Conservation (phyloP, 2,329 filamentous ascomycete species). For the Fusarium redolens region DNA sequence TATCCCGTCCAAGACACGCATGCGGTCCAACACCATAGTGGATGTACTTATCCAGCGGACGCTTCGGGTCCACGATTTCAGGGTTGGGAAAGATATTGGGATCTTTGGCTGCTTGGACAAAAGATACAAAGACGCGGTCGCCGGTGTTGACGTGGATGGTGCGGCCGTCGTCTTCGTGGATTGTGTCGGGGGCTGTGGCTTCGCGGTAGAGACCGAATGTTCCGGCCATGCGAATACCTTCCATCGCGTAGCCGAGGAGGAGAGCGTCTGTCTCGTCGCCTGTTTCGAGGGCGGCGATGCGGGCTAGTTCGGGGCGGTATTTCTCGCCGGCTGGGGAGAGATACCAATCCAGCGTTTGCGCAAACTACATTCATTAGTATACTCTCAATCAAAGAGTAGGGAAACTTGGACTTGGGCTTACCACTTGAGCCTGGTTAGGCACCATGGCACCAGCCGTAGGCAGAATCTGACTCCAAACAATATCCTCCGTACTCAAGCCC, state of each 20-base stretch:
- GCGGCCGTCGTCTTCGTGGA: constrained; percentile 63
- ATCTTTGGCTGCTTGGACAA: constrained; percentile 68
- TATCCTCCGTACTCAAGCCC: constrained; percentile 71
- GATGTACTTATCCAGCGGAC: constrained; percentile 73
- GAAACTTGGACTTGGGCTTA: constrained; percentile 51
- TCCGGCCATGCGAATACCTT: constrained; percentile 76
- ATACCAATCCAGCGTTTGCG: constrained; percentile 79
- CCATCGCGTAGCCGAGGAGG: constrained; percentile 76
- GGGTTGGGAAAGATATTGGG: constrained; percentile 70
- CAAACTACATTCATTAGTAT: constrained; percentile 61
- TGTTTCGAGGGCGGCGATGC: constrained; percentile 65
- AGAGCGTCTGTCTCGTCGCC: constrained; percentile 69
- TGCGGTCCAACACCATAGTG: constrained; percentile 73
- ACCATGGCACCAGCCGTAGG: constrained; percentile 75
- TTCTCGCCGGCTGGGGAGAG: constrained; percentile 66
- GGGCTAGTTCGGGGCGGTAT: constrained; percentile 70
- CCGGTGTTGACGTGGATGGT: constrained; percentile 64
- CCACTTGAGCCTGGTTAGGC: constrained; percentile 76
- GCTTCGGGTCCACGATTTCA: constrained; percentile 68
- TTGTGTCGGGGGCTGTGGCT: constrained; percentile 58
- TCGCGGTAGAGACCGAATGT: constrained; percentile 71
- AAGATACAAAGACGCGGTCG: constrained; percentile 72
- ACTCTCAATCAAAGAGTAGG: too few species aligned
- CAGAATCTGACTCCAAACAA: constrained; percentile 77
- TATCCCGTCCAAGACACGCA: constrained; percentile 69